phyloP scores from a whole-genome alignment of 768 basidiomycete species.

The Dentipellis fragilis region DNA sequence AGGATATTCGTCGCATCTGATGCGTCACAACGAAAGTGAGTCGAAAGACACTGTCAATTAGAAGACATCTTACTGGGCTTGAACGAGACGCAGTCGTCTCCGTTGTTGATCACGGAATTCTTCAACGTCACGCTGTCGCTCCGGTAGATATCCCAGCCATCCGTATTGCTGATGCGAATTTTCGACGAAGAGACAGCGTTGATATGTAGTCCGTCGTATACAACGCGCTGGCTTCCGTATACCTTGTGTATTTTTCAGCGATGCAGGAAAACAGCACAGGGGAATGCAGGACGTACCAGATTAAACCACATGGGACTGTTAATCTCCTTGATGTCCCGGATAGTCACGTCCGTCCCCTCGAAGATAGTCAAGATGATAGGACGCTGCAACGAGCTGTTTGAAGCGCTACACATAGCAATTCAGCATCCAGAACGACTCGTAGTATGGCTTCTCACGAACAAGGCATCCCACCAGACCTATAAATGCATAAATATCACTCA shows the following conservation, averaged over 20 bases:
- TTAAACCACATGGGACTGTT: slow-evolving; percentile 47
- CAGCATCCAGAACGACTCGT: neutral
- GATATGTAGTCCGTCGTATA: slow-evolving; percentile 38
- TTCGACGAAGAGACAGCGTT: slow-evolving; percentile 35
- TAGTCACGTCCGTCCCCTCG: slow-evolving; percentile 36
- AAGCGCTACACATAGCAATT: slow-evolving; percentile 21
- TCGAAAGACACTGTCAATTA: too few relatives aligned
- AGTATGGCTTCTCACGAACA: slow-evolving; percentile 20
- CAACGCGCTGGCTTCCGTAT: slow-evolving; percentile 36
- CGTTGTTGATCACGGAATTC: slow-evolving; percentile 43
- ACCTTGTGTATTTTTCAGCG: slow-evolving; percentile 22
- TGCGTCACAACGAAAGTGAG: neutral
- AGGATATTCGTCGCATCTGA: slow-evolving; percentile 43
- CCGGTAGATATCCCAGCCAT: slow-evolving; percentile 58
- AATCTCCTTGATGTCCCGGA: slow-evolving; percentile 38
- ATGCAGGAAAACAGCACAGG: neutral
- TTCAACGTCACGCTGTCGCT: slow-evolving; percentile 38
- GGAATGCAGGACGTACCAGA: slow-evolving; percentile 22
- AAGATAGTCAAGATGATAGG: slow-evolving; percentile 48
- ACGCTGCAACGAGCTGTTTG: slow-evolving; percentile 36
- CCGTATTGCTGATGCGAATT: slow-evolving; percentile 37
- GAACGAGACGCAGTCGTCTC: slow-evolving; percentile 52
- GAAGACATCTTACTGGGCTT: slow-evolving; percentile 32
- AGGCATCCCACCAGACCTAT: slow-evolving; percentile 48
- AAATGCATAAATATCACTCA: neutral